A percentile compares a stretch with the other conserved stretches of the same genome.
These are phyloP conservation scores for Pisolithus sp. DNA, from an alignment of 768 basidiomycete genomes.

Conservation along the genomic window DNA sequence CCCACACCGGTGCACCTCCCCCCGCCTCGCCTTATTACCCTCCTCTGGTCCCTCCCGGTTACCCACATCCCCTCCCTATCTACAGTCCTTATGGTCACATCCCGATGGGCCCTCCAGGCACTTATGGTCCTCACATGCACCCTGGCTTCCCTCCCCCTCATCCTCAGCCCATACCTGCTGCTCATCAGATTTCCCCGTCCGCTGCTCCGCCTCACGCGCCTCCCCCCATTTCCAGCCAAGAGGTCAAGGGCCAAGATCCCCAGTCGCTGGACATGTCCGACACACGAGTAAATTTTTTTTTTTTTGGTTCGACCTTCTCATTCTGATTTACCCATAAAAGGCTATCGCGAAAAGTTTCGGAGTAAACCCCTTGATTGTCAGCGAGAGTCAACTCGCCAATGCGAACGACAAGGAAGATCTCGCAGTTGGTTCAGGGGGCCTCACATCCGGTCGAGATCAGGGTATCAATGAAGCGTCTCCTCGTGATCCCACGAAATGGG, in stretches of 20 bases:
- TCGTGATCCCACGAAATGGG: slow-evolving; percentile 58
- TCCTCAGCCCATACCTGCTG: slow-evolving; percentile 30
- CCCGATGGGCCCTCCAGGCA: slow-evolving; percentile 33
- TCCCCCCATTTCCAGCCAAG: slow-evolving; percentile 18
- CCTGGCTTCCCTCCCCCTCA: slow-evolving; percentile 53
- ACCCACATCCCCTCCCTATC: slow-evolving; percentile 40
- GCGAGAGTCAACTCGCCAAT: slow-evolving; percentile 50
- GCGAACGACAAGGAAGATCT: slow-evolving; percentile 62
- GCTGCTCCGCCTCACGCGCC: slow-evolving; percentile 19
- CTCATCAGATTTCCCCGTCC: slow-evolving; percentile 32
- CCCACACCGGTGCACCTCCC: slow-evolving; percentile 18
- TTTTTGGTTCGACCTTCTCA: neutral
- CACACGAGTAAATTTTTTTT: slow-evolving; percentile 39
- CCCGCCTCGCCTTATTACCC: slow-evolving; percentile 28
- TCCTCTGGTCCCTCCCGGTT: slow-evolving; percentile 37
- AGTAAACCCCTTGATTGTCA: slow-evolving; percentile 65
- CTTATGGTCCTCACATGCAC: slow-evolving; percentile 53
- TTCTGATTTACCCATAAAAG: slow-evolving; percentile 24
- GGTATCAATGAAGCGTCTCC: slow-evolving; percentile 51
- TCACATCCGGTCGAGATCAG: slow-evolving; percentile 64
- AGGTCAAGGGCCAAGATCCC: slow-evolving; percentile 73
- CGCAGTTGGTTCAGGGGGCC: slow-evolving; percentile 67
- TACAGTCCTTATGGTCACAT: slow-evolving; percentile 40
- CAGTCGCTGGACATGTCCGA: slow-evolving; percentile 74
- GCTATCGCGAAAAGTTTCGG: slow-evolving; percentile 76